Percentiles rank a stretch among this genome's conserved stretches.
Conservation (phyloP, 768 basidiomycete genomes). For the Xerocomellus intermedius region DNA sequence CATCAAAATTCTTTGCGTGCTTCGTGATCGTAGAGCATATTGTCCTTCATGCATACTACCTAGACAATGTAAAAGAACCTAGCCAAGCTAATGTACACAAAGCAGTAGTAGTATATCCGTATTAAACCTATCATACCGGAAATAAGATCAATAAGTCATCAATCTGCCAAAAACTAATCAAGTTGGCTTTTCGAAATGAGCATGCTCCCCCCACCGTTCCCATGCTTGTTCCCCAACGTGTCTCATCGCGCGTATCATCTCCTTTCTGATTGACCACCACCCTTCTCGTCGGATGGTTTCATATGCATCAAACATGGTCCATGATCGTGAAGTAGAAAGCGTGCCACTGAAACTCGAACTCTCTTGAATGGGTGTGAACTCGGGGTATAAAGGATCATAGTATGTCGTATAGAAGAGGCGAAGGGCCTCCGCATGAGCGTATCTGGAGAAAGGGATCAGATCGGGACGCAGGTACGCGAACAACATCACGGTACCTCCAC, state of each 20-base stretch:
- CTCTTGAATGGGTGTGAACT: constrained; percentile 53
- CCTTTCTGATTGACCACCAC: constrained; percentile 37
- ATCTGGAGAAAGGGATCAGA: constrained; percentile 29
- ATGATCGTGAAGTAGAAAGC: constrained; percentile 37
- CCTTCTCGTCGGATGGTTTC: constrained; percentile 42
- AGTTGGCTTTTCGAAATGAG: constrained; percentile 28
- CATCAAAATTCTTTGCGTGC: not conserved
- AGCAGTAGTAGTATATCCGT: constrained; percentile 14
- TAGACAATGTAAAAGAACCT: not conserved
- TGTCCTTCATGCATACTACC: no score
- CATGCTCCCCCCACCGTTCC: constrained; percentile 42
- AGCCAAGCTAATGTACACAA: constrained; percentile 15
- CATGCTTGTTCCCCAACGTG: constrained; percentile 41
- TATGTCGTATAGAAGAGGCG: constrained; percentile 70
- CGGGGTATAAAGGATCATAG: constrained; percentile 76
- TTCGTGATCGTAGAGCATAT: no score
- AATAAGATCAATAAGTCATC: constrained; percentile 22
- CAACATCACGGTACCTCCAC: constrained; percentile 54
- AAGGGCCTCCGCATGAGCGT: constrained; percentile 48
- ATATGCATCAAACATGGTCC: constrained; percentile 38
- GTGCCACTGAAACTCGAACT: constrained; percentile 28
- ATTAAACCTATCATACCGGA: constrained; percentile 12
- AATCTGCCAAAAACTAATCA: constrained; percentile 15
- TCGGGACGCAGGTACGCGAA: not conserved
- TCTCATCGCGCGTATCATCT: constrained; percentile 40